phyloP scores from a whole-genome alignment of 805 yeast genomes.

The Cyberlindnera bimundalis region DNA sequence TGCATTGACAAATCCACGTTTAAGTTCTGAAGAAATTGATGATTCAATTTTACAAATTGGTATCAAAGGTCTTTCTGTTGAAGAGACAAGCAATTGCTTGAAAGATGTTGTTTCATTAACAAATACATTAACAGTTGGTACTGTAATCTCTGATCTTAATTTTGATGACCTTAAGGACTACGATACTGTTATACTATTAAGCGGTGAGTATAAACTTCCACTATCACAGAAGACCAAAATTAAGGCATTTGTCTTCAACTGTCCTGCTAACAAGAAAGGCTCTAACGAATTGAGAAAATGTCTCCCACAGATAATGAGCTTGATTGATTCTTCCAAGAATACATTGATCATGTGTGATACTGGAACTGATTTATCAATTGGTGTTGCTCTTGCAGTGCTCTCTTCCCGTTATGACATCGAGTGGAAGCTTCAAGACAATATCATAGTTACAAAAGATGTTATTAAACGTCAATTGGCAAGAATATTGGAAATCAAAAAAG shows the following conservation, averaged over 20 bases:
- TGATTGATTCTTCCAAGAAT: constrained; percentile 14
- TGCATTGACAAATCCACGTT: constrained; percentile 25
- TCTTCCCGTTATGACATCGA: constrained; percentile 40
- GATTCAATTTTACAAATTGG: constrained; percentile 9
- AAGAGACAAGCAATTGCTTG: not conserved
- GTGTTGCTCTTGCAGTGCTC: constrained; percentile 52
- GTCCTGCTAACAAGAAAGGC: constrained; percentile 52
- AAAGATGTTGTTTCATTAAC: constrained; percentile 18
- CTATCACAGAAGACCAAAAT: not conserved
- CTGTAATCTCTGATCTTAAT: constrained; percentile 10
- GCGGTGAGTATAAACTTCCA: not conserved
- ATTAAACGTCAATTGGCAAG: constrained; percentile 54
- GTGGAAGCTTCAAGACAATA: constrained; percentile 33
- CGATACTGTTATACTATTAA: constrained; percentile 10
- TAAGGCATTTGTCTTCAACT: constrained; percentile 10
- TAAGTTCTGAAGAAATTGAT: constrained; percentile 32
- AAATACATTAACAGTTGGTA: constrained; percentile 24
- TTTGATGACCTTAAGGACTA: constrained; percentile 2
- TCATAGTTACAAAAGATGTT: constrained; percentile 43
- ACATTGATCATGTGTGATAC: constrained; percentile 53
- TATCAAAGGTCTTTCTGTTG: no score
- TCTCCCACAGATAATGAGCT: constrained; percentile 41
- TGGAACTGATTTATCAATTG: constrained; percentile 66
- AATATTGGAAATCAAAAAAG: constrained; percentile 44
- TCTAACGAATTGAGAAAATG: constrained; percentile 52